Conservation (phyloP, 768 basidiomycete species). For the button mushroom (Agaricus bisporus) region DNA sequence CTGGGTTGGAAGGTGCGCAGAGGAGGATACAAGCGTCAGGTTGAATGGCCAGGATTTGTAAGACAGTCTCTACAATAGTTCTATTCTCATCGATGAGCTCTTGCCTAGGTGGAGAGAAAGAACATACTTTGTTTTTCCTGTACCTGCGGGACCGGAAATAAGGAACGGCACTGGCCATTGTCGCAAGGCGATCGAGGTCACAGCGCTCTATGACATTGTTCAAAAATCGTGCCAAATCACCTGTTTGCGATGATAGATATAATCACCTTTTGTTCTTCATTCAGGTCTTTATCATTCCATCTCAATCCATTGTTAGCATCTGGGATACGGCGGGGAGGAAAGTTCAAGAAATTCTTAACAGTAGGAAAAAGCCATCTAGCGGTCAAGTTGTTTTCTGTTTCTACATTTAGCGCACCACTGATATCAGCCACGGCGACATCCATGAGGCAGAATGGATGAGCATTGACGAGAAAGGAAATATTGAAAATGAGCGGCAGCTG, state of each 20-base stretch:
- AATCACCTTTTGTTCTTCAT: constrained; percentile 38
- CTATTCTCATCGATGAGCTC: constrained; percentile 17
- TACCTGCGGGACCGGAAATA: constrained; percentile 46
- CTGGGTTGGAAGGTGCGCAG: constrained; percentile 46
- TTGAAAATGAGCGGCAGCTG: constrained; percentile 37
- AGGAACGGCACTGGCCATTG: constrained; percentile 42
- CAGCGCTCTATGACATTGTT: constrained; percentile 25
- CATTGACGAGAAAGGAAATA: constrained; percentile 41
- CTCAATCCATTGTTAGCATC: constrained; percentile 23
- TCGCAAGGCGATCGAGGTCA: constrained; percentile 34
- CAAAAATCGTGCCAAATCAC: neutral
- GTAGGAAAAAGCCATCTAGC: constrained; percentile 42
- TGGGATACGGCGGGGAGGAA: constrained; percentile 17
- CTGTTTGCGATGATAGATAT: neutral
- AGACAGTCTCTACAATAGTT: constrained; percentile 42
- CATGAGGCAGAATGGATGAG: constrained; percentile 36
- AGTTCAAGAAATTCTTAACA: constrained; percentile 20
- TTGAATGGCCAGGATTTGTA: constrained; percentile 42
- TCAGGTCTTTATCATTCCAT: constrained; percentile 42
- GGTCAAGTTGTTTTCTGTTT: constrained; percentile 21
- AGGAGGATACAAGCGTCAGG: constrained; percentile 42
- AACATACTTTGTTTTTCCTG: constrained; percentile 43
- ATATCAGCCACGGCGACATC: constrained; percentile 27
- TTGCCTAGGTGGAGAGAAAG: neutral
- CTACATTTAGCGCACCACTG: neutral